phyloP scores from a whole-genome alignment of 2,329 filamentous ascomycete species.

The Chaetomium sp. region DNA sequence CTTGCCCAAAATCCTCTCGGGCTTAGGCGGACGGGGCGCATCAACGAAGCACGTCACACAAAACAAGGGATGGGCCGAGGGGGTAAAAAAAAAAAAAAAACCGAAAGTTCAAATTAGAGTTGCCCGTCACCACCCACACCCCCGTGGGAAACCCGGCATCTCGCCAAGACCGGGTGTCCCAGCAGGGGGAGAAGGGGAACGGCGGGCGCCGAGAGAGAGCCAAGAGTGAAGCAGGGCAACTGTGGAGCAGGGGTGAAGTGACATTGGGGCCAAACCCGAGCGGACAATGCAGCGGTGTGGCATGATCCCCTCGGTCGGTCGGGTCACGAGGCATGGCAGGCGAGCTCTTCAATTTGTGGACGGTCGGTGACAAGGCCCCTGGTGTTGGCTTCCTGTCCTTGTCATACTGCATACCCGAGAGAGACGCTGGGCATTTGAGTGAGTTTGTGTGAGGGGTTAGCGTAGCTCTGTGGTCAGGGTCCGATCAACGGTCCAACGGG shows the following conservation, averaged over 20 bases:
- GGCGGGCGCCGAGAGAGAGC: slow-evolving; percentile 10
- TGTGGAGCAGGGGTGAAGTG: slow-evolving; percentile 4
- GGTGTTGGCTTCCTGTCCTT: slow-evolving; percentile 14
- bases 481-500: slow-evolving; percentile 11
- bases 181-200: slow-evolving; percentile 13
- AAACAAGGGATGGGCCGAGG: slow-evolving; percentile 7
- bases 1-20: not conserved
- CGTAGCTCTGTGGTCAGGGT: slow-evolving; percentile 7
- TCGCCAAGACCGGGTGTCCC: slow-evolving; percentile 28
- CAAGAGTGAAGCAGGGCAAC: slow-evolving; percentile 17
- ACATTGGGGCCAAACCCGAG: slow-evolving; percentile 1
- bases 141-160: slow-evolving; percentile 25
- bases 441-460: slow-evolving; percentile 16
- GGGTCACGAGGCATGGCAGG: slow-evolving; percentile 33
- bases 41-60: slow-evolving; percentile 20
- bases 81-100: slow-evolving; percentile 6
- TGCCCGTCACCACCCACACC: slow-evolving; percentile 15
- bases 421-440: not conserved
- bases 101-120: slow-evolving; percentile 30
- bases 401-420: slow-evolving; percentile 29
- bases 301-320: slow-evolving; percentile 19
- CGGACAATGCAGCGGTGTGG: slow-evolving; percentile 32
- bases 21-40: slow-evolving; percentile 13
- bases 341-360: slow-evolving; percentile 28
- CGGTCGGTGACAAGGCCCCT: slow-evolving; percentile 10